phyloP scores from a whole-genome alignment of 2,329 filamentous ascomycete species.

The Ophioceras dolichostomum region DNA sequence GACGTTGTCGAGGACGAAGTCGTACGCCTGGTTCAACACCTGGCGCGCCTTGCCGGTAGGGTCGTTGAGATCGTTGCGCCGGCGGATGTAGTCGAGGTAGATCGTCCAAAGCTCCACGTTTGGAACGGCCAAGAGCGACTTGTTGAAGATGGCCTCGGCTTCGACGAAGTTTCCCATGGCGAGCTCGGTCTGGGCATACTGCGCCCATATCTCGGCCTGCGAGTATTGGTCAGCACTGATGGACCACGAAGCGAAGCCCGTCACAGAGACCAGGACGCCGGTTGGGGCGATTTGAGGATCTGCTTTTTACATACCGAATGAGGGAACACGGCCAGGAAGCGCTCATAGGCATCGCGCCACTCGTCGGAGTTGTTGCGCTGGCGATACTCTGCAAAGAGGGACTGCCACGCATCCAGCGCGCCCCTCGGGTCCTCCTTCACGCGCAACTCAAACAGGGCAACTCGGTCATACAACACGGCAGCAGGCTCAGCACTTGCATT shows the following conservation, averaged over 20 bases:
- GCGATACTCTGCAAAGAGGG: conserved; percentile 74
- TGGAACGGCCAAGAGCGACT: conserved; percentile 64
- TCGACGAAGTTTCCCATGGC: conserved; percentile 70
- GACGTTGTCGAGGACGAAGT: conserved; percentile 81
- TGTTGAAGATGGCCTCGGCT: conserved; percentile 71
- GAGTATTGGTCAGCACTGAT: neutral
- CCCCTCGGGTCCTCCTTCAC: conserved; percentile 87
- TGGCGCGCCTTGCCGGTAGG: conserved; percentile 62
- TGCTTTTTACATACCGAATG: conserved; percentile 80
- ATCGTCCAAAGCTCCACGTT: conserved; percentile 84
- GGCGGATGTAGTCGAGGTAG: conserved; percentile 90
- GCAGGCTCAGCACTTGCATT: conserved; percentile 1
- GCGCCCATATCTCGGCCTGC: conserved; percentile 84
- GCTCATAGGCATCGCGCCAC: conserved; percentile 66
- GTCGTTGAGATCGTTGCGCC: conserved; percentile 82
- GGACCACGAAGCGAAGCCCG: neutral
- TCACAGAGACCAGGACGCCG: neutral
- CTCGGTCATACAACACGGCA: conserved; percentile 49
- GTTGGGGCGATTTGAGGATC: neutral
- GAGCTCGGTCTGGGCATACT: conserved; percentile 81
- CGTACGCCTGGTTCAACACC: conserved; percentile 76
- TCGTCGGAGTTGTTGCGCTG: conserved; percentile 73
- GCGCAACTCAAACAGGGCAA: conserved; percentile 77
- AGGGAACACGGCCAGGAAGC: conserved; percentile 81
- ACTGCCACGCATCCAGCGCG: conserved; percentile 84